phyloP scores from a whole-genome alignment of 345 rosid genomes.

The Melaleuca quinquenervia region DNA sequence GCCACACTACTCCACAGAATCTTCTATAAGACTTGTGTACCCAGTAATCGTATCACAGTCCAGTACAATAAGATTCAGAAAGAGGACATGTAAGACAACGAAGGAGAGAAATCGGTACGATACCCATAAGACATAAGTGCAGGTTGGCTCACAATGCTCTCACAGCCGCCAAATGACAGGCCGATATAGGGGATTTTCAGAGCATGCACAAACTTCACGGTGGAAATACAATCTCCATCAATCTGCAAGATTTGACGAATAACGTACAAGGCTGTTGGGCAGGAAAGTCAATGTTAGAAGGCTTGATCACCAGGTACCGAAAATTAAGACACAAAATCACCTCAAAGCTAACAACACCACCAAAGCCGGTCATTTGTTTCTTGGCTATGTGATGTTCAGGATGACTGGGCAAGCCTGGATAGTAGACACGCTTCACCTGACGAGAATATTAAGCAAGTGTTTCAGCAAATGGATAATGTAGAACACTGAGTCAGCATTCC shows the following conservation, averaged over 20 bases:
- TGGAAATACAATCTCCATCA: conserved; percentile 64
- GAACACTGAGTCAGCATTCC: too few relatives aligned
- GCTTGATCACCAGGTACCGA: neutral
- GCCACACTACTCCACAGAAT: neutral
- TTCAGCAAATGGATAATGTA: neutral
- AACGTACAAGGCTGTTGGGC: neutral
- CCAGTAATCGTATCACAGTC: neutral
- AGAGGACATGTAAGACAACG: neutral
- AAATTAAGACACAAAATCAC: conserved; percentile 15
- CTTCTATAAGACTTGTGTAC: neutral
- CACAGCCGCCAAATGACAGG: conserved; percentile 96
- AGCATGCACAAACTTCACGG: conserved; percentile 73
- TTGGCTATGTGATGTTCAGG: conserved; percentile 89
- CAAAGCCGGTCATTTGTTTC: conserved; percentile 94
- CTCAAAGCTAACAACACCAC: conserved; percentile 99
- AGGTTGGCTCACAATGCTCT: conserved; percentile 97
- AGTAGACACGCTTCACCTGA: conserved; percentile 83
- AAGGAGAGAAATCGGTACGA: neutral
- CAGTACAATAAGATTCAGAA: neutral
- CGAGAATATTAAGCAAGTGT: neutral
- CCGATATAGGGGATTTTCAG: conserved; percentile 97
- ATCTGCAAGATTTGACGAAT: conserved; percentile 24
- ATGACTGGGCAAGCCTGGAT: conserved; percentile 92
- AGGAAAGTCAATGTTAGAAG: neutral
- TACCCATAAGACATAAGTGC: conserved; percentile 99